A percentile compares a stretch with the other conserved stretches of the same genome.
Conservation (phyloP, 2,329 filamentous ascomycete species). For the Claviceps fusiformis region DNA sequence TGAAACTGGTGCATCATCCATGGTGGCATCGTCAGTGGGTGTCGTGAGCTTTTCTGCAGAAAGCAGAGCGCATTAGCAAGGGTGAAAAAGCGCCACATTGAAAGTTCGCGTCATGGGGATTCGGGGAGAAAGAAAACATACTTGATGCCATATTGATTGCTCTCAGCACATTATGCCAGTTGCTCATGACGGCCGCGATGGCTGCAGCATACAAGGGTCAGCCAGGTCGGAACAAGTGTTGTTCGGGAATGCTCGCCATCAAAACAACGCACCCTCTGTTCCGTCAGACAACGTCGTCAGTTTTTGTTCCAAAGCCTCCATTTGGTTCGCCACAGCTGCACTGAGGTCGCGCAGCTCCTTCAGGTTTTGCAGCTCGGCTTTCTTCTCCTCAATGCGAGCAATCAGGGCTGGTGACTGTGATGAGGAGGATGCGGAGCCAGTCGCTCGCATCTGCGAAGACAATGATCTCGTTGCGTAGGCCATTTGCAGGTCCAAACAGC, state of each 20-base stretch:
- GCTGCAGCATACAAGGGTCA: slow-evolving; percentile 33
- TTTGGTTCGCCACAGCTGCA: slow-evolving; percentile 64
- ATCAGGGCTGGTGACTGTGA: slow-evolving; percentile 58
- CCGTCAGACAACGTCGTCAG: slow-evolving; percentile 65
- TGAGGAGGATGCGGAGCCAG: slow-evolving; percentile 32
- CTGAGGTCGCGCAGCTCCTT: slow-evolving; percentile 68
- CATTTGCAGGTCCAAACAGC: slow-evolving; percentile 24
- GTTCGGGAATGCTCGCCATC: not conserved
- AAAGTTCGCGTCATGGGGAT: not conserved
- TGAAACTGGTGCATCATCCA: slow-evolving; percentile 21
- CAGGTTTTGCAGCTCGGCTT: slow-evolving; percentile 65
- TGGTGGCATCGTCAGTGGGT: slow-evolving; percentile 29
- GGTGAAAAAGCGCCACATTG: too few species aligned
- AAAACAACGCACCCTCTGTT: slow-evolving; percentile 53
- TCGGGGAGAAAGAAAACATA: slow-evolving; percentile 25
- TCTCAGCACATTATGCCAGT: slow-evolving; percentile 77
- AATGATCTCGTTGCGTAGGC: slow-evolving; percentile 43
- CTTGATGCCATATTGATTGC: slow-evolving; percentile 79
- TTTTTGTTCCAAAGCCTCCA: slow-evolving; percentile 70
- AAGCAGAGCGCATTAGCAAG: slow-evolving; percentile 6
- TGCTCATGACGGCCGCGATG: slow-evolving; percentile 70
- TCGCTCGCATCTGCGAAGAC: slow-evolving; percentile 55
- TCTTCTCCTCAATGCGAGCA: slow-evolving; percentile 74
- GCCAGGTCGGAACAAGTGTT: not conserved
- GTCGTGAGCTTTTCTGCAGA: slow-evolving; percentile 54